Base-by-base conservation (phyloP, 257 asterid species). In the Nicotiana paniculata region DNA sequence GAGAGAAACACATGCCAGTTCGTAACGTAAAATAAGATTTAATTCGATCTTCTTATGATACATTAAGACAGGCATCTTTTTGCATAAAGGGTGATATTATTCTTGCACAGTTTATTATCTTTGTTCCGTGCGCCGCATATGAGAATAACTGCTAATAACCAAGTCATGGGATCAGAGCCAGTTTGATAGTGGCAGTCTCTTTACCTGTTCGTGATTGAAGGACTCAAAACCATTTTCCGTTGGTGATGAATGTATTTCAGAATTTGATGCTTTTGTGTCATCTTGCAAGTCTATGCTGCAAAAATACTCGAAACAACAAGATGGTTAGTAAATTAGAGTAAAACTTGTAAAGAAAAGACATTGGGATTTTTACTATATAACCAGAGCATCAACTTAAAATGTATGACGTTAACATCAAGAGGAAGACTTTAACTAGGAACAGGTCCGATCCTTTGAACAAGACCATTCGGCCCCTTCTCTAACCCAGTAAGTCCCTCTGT, bases 251-350 rank as follows among this genome's bases (percentile, higher is more conserved):
- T 82, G 84, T 30, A 66, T 62, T 24, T 84, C 85, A 24, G 79
- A 37, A 68, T 84, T 87, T 37, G 81, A 88, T 54, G 89, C 61
- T 6, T 85, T 90, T 53, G 81, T 80, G 53, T 81, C 86, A 26
- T 92, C 94, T 72, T 89, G 88, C 18, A 90, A 81, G 86, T 84
- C 90, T 85, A 94, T 81, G 85, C 98, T 89, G 97, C 82, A 83
- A 87, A 83, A 53, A 28, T 43, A 68, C 82, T 80, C 82, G 82
- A 2, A 75, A 57, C 59, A 51, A 53, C 77, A 62, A 62, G 54
- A 74, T 18, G 72, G 79, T 72, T 72, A 43, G 6, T 39, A 69
- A 70, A 43, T 68, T 32, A 66, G 26, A 66, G 75, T 3, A 43
- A 2, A 32, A 33, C 48, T 7, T 35, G 9, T 17, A 35, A 68